Percentiles rank a stretch among this genome's conserved stretches.
These are phyloP conservation scores for Prinsepia uniflora DNA, from an alignment of 306 rosid species.

Conservation along the genomic window DNA sequence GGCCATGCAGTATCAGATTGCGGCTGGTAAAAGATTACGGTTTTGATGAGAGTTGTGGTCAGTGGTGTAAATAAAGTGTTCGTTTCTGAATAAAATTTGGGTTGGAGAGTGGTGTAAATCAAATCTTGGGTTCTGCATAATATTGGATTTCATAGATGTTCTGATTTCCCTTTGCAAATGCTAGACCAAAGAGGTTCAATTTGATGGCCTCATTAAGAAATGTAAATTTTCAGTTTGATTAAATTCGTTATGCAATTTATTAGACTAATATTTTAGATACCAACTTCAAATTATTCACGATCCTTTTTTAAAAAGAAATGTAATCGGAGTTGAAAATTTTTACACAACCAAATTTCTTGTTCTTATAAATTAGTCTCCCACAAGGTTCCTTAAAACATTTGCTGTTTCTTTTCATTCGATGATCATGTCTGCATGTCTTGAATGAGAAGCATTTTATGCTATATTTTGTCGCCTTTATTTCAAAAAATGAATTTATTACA, in stretches of 20 bases:
- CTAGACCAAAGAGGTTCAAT: neutral
- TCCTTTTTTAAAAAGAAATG: too few relatives aligned
- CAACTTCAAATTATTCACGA: too few relatives aligned
- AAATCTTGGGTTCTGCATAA: neutral
- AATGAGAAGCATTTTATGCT: neutral
- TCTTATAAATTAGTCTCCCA: too few relatives aligned
- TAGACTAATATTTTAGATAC: too few relatives aligned
- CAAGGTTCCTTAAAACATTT: neutral
- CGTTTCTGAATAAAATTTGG: neutral
- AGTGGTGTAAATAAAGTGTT: neutral
- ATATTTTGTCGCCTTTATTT: too few relatives aligned
- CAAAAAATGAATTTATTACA: too few relatives aligned
- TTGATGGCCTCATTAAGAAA: neutral
- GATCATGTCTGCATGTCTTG: neutral
- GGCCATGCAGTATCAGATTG: neutral
- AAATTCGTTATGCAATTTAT: too few relatives aligned
- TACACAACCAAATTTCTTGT: too few relatives aligned
- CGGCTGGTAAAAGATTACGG: conserved; percentile 3
- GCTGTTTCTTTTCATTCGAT: neutral
- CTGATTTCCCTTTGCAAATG: neutral
- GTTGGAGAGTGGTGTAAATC: neutral
- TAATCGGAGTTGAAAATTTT: too few relatives aligned
- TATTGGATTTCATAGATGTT: neutral
- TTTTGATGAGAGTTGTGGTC: neutral
- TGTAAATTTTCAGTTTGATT: neutral